Conservation (phyloP, 345 rosid genomes). For the Lepidium africanum region DNA sequence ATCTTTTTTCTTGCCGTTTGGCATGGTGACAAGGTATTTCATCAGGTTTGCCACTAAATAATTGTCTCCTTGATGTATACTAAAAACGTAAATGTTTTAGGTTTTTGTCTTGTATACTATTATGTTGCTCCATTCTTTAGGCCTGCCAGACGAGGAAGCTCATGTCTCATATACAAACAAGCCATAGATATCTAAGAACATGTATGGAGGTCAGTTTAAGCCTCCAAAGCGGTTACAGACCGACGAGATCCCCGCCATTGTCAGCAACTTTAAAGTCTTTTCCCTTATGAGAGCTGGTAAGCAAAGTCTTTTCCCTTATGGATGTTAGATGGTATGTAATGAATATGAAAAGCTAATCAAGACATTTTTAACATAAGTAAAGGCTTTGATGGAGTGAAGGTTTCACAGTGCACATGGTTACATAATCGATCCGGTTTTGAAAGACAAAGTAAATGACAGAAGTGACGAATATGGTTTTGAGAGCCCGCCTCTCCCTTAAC, state of each 20-base stretch:
- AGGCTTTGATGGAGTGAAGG: conserved; percentile 68
- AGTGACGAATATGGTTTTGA: too few relatives aligned
- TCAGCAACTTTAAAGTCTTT: conserved; percentile 51
- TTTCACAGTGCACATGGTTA: conserved; percentile 64
- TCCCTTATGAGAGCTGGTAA: conserved; percentile 64
- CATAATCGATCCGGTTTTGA: too few relatives aligned
- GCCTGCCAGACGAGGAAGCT: conserved; percentile 46
- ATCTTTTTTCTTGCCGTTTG: conserved; percentile 57
- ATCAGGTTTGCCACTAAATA: conserved; percentile 20
- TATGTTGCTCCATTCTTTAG: conserved; percentile 11
- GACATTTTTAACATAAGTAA: neutral
- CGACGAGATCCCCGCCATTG: conserved; percentile 49
- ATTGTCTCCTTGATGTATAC: neutral
- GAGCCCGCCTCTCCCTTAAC: too few relatives aligned
- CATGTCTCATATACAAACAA: conserved; percentile 50
- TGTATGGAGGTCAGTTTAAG: conserved; percentile 28
- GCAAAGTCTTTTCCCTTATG: neutral
- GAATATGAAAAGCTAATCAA: neutral
- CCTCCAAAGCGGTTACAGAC: conserved; percentile 47
- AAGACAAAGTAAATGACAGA: too few relatives aligned
- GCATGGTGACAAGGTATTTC: conserved; percentile 63
- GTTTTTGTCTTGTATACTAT: neutral
- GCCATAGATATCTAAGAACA: conserved; percentile 33
- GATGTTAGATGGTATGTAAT: neutral
- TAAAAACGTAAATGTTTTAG: neutral